Conservation (phyloP, 225 moss, liverwort and hornwort species). For the Ulota crispa region DNA sequence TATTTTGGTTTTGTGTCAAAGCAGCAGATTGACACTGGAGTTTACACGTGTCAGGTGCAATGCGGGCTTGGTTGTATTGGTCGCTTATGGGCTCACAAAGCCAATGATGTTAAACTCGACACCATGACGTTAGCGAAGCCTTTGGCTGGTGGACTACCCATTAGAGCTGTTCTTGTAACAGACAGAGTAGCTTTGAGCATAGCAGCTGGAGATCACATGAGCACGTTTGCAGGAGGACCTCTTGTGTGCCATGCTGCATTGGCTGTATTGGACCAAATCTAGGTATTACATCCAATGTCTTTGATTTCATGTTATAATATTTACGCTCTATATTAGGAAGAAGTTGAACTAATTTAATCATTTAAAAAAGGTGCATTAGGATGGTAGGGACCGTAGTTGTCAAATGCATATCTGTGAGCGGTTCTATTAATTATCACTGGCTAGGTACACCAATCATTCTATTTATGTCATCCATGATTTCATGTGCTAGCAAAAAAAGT, state of each 20-base stretch:
- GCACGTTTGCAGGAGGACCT: conserved; percentile 58
- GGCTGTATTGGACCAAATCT: conserved; percentile 53
- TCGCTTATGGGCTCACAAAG: conserved; percentile 76
- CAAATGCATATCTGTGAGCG: background rate
- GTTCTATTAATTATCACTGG: background rate
- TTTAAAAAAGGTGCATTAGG: background rate
- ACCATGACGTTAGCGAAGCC: conserved; percentile 93
- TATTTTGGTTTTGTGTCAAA: conserved; percentile 20
- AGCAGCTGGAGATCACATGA: conserved; percentile 59
- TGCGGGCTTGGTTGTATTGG: conserved; percentile 85
- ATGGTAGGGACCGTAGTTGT: background rate
- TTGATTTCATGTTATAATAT: background rate
- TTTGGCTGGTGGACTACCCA: conserved; percentile 81
- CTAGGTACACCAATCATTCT: background rate
- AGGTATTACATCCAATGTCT: background rate
- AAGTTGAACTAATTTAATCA: background rate
- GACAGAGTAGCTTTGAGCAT: conserved; percentile 71
- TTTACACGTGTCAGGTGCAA: conserved; percentile 56
- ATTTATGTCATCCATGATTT: too few species aligned
- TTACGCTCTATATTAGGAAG: too few species aligned
- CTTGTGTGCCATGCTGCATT: conserved; percentile 56
- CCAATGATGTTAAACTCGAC: conserved; percentile 68
- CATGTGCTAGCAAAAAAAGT: too few species aligned
- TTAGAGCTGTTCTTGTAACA: conserved; percentile 83
- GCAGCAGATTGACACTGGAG: background rate